Evolutionary conservation across 768 basidiomycete species (phyloP), one percentile per base, ranked within the genome.

Genomic region (Termitomyces sp.): DNA sequence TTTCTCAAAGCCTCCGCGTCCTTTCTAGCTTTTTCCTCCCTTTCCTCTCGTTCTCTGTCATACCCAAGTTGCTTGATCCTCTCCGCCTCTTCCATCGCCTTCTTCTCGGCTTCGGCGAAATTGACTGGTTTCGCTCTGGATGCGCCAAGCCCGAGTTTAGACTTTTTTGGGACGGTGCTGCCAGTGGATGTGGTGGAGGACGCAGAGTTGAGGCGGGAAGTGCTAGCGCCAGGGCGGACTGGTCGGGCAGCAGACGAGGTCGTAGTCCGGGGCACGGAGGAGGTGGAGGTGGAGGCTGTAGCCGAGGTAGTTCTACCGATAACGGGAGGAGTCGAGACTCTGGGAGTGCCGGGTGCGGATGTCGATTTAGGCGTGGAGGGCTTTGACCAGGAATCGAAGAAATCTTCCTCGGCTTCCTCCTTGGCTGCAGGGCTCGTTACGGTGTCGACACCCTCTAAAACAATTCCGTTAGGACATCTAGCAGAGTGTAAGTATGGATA

Each of bases 351-450:
- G 12, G 86, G 72, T 4, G 78, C 66, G 14, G 82, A 78, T 1
- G 81, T 53, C 8, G 57, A 61, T 67, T 81, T 84, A 5, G 82
- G 80, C 7, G 82, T 80, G 34, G 78, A 73, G 1, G 92, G 88
- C 69, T 96, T 96, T 61, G 95, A 94, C 95, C 96, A 98, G 27
- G 92, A 90, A 47, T 92, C 86, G 74, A 98, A 99, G 73, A 99
- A 99, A 69, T 98, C 95, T 9, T 97, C 95, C 53, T 93, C 93
- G 0, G 75, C 73, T 44, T 79, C 77, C 59, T 69, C 68, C 55
- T 73, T 76, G 31, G 65, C 71, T n/a, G 79, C 68, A 9, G 77
- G 43, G 4, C 75, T 60, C 43, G 74, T 64, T 7, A 72, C 55
- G 3, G 74, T 68, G 24, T 85, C 87, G 54, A 85, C 75, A n/a